Conservation (phyloP, 192 early-diverging fungal genomes). For the Phycomyces blakesleeanus region DNA sequence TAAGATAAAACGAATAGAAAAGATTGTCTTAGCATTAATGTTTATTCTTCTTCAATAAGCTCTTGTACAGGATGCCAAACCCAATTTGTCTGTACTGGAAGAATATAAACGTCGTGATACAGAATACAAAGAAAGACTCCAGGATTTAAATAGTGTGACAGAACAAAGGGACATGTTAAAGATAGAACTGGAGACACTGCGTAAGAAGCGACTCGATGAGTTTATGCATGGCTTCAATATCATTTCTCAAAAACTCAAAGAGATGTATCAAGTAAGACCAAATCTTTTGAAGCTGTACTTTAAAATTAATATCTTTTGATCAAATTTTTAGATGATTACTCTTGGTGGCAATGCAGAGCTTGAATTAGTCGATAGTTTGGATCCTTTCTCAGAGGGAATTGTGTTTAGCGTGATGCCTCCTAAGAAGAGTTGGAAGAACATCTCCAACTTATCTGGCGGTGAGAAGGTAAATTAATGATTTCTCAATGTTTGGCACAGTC, state of each 20-base stretch:
- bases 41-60: constrained; percentile 16
- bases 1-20: constrained; percentile 19
- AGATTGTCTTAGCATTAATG: not conserved
- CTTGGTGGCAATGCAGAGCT: constrained; percentile 97
- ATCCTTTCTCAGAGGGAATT: constrained; percentile 98
- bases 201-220: constrained; percentile 77
- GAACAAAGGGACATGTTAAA: constrained; percentile 70
- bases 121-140: constrained; percentile 65
- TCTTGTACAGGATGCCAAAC: constrained; percentile 48
- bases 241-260: constrained; percentile 94
- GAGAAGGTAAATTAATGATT: constrained; percentile 77
- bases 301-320: too few relatives aligned
- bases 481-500: not conserved
- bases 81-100: constrained; percentile 83
- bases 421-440: constrained; percentile 99
- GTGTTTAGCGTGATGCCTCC: constrained; percentile 99
- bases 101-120: constrained; percentile 83
- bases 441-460: constrained; percentile 97
- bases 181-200: constrained; percentile 66
- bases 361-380: constrained; percentile 93
- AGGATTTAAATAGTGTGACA: constrained; percentile 76
- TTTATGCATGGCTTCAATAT: constrained; percentile 94
- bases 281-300: not conserved
- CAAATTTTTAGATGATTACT: constrained; percentile 90
- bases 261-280: constrained; percentile 91